These are phyloP conservation scores for Chalciporus pseudorubinellus DNA, from an alignment of 768 basidiomycete genomes.

Conservation along the genomic window DNA sequence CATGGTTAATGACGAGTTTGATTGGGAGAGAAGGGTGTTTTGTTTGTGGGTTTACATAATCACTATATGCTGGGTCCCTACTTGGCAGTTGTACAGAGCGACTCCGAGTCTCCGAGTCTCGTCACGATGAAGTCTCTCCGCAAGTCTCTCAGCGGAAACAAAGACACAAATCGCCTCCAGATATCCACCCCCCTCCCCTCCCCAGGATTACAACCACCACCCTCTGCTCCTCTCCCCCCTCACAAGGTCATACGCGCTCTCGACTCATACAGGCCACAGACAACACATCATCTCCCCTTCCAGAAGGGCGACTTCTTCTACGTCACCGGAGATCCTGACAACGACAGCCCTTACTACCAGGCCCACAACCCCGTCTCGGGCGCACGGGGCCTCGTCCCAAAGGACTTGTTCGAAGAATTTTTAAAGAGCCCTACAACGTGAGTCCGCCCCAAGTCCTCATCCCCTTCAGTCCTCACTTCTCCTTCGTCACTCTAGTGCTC, in stretches of 20 bases:
- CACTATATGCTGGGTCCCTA: not conserved
- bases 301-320: constrained; percentile 97
- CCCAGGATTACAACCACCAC: constrained; percentile 66
- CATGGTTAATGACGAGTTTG: constrained; percentile 48
- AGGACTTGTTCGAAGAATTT: constrained; percentile 87
- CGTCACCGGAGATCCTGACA: constrained; percentile 73
- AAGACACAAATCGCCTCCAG: constrained; percentile 56
- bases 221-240: constrained; percentile 73
- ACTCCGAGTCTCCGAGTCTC: not conserved
- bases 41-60: constrained; percentile 26
- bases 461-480: constrained; percentile 1
- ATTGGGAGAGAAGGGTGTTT: not conserved
- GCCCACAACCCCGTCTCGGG: constrained; percentile 93
- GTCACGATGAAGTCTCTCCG: constrained; percentile 75
- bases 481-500: constrained; percentile 31
- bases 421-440: constrained; percentile 66
- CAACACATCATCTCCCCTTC: constrained; percentile 87
- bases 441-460: constrained; percentile 29
- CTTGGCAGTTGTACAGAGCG: no score
- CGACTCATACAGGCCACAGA: constrained; percentile 57
- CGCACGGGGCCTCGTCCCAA: constrained; percentile 88
- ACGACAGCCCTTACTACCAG: constrained; percentile 74
- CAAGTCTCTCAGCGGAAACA: constrained; percentile 71
- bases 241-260: constrained; percentile 94
- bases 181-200: constrained; percentile 71